Conservation (phyloP, 495 filamentous ascomycete species). For the Xylaria flabelliformis region DNA sequence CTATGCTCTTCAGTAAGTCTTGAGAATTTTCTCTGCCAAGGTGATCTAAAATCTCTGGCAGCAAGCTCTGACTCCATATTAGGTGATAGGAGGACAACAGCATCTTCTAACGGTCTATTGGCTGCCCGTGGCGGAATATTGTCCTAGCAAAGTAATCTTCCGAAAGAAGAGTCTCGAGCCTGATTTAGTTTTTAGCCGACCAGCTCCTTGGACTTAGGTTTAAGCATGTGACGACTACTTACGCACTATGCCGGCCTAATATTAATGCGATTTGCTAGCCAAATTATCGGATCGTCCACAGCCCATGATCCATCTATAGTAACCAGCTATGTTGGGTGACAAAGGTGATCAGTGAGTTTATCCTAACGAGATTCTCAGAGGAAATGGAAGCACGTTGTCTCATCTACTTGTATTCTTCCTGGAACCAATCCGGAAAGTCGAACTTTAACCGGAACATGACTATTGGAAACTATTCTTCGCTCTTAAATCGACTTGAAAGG, state of each 20-base stretch:
- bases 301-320: too few species aligned
- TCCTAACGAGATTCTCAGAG: not conserved
- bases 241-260: too few species aligned
- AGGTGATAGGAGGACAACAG: not conserved
- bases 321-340: not conserved
- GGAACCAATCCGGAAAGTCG: not conserved
- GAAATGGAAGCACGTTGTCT: not conserved
- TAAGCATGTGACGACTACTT: too few species aligned
- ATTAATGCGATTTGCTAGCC: too few species aligned
- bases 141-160: not conserved
- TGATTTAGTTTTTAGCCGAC: not conserved
- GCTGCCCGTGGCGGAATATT: not conserved
- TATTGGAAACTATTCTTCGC: too few species aligned
- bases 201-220: not conserved
- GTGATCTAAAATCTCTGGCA: not conserved
- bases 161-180: not conserved
- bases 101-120: not conserved
- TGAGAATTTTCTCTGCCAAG: not conserved
- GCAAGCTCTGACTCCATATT: not conserved
- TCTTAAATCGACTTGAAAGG: too few species aligned
- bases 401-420: not conserved
- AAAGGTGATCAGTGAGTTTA: not conserved
- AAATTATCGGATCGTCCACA: too few species aligned
- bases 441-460: not conserved
- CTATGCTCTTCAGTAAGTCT: too few species aligned